phyloP scores from a whole-genome alignment of 345 rosid species.

The Brassica incana region DNA sequence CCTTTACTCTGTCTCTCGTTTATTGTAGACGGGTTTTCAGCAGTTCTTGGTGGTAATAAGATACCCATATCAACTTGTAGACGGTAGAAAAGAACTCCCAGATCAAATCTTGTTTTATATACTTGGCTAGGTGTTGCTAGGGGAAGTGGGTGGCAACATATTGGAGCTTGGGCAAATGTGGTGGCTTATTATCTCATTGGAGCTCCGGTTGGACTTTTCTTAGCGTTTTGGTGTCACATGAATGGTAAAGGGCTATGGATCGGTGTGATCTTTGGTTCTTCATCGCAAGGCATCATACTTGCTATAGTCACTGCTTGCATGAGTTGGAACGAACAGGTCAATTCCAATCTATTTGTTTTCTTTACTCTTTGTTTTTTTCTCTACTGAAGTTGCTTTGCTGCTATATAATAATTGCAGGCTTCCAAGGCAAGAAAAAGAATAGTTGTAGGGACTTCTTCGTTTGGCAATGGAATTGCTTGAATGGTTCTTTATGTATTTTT shows the following conservation, averaged over 20 bases:
- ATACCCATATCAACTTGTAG: not conserved
- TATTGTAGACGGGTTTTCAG: conserved; percentile 43
- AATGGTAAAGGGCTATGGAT: conserved; percentile 50
- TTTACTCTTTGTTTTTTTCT: conserved; percentile 1
- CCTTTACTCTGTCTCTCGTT: conserved; percentile 49
- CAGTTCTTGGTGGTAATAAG: conserved; percentile 37
- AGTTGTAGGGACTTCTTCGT: conserved; percentile 25
- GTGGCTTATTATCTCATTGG: conserved; percentile 45
- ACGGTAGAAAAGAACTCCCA: not conserved
- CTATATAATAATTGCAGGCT: conserved; percentile 32
- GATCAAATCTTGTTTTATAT: not conserved
- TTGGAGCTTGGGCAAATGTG: conserved; percentile 48
- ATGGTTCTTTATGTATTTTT: not conserved
- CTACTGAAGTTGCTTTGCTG: not conserved
- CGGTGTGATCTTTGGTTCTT: conserved; percentile 48
- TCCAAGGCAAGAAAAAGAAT: conserved; percentile 42
- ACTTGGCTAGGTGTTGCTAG: conserved; percentile 42
- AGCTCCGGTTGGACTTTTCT: conserved; percentile 40
- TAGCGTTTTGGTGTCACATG: conserved; percentile 41
- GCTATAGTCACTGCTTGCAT: conserved; percentile 39
- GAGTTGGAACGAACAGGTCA: conserved; percentile 46
- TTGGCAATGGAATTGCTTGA: conserved; percentile 14
- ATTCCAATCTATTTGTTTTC: not conserved
- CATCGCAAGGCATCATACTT: conserved; percentile 37
- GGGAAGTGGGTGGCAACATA: conserved; percentile 56